Evolutionary conservation across 1,284 basidiomycete species (phyloP), one percentile per base, ranked within the genome.

Genomic region (Takashimella koratensis): DNA sequence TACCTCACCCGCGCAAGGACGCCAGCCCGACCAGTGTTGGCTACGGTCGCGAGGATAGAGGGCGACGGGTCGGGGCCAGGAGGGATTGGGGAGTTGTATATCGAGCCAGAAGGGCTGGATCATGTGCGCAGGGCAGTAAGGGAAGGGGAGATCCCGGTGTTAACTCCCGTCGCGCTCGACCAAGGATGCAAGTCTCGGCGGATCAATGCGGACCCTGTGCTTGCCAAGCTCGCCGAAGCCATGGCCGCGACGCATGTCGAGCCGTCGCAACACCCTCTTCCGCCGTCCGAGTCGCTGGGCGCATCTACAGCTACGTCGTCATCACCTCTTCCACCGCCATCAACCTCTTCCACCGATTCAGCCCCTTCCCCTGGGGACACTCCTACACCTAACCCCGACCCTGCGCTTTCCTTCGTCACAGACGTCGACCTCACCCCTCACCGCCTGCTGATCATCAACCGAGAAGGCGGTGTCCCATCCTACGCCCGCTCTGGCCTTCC

Each of bases 401-500:
- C n/a, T n/a, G n/a, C n/a, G n/a, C n/a, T n/a, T n/a, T n/a, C n/a
- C n/a, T 8, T 36, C 10, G 16, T 8, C 16, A 8, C 10, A 8
- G 16, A 36, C 26, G 53, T 67, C 53, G 87, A 94, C 74, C 81
- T 95, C 54, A 90, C 89, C 4, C 93, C 96, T 1, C 78, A 96
- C 54, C 88, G 96, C 21, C 83, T 99, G 57, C 94, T 99, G 86
- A 88, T 98, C 71, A 98, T 99, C 76, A 97, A 94, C 73, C 85
- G 88, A 20, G 91, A 97, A 77, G 96, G 96, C 20, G 96, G 96
- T 26, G 87, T 98, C 2, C 96, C 96, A 11, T 98, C 94, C 0
- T 98, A 98, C 70, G 96, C 96, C 36, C 89, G 96, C 21, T 84
- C 83, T 16, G 96, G 96, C 43, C 83, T 90, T 63, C 96, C 96